A percentile compares a stretch with the other conserved stretches of the same genome.
Conservation (phyloP, 306 rosid genomes). For the Carpinus fangiana region DNA sequence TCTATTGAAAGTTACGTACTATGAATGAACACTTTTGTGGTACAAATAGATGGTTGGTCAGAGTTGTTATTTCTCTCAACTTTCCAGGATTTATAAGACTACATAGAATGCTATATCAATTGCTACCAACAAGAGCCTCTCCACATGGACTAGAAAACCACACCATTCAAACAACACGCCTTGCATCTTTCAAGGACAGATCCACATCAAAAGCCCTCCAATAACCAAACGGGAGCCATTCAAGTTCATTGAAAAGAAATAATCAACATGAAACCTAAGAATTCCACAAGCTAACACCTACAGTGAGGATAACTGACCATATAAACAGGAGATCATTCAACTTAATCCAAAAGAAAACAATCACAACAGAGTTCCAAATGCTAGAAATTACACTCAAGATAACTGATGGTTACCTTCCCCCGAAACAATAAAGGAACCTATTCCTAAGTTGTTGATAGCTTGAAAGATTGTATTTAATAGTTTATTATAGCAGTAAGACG, state of each 20-base stretch:
- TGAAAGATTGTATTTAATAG: not conserved
- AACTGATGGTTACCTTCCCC: not conserved
- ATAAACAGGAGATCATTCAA: not conserved
- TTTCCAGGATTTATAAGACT: slow-evolving; percentile 13
- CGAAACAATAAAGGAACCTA: not conserved
- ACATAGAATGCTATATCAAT: not conserved
- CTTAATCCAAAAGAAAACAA: not conserved
- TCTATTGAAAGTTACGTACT: not conserved
- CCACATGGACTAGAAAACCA: not conserved
- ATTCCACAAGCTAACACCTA: not conserved
- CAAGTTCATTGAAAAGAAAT: not conserved
- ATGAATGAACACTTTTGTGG: slow-evolving; percentile 11
- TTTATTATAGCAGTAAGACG: not conserved
- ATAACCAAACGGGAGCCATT: not conserved
- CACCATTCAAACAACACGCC: not conserved
- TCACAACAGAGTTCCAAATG: not conserved
- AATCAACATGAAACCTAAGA: not conserved
- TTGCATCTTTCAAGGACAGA: not conserved
- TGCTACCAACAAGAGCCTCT: not conserved
- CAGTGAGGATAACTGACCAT: not conserved
- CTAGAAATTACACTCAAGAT: not conserved
- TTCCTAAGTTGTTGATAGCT: not conserved
- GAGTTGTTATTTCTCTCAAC: slow-evolving; percentile 6
- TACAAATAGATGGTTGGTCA: slow-evolving; percentile 14
- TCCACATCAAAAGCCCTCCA: not conserved